Evolutionary conservation across 2,329 filamentous ascomycete genomes (phyloP).

Genomic region (Phoma herbarum): DNA sequence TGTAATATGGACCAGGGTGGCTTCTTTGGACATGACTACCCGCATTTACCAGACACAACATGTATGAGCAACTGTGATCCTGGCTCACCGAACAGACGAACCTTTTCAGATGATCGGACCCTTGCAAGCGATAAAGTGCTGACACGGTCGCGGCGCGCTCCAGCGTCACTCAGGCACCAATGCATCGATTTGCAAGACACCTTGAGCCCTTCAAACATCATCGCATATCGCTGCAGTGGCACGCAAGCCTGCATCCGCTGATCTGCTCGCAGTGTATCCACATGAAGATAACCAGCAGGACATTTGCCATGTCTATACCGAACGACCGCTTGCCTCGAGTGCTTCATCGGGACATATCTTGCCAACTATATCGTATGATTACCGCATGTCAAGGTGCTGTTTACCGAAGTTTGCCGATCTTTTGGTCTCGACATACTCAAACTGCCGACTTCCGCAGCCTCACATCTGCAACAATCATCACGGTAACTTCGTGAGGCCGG

Average conservation of each 20-base stretch:
- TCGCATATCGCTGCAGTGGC: neutral
- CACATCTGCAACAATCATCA: neutral
- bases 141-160: slow-evolving; percentile 5
- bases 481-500: neutral
- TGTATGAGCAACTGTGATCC: slow-evolving; percentile 13
- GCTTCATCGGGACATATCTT: neutral
- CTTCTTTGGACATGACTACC: slow-evolving; percentile 6
- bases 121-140: slow-evolving; percentile 14
- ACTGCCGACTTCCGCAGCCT: neutral
- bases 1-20: slow-evolving; percentile 12
- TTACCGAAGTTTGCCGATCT: neutral
- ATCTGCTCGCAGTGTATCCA: neutral
- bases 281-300: neutral
- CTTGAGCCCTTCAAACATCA: neutral
- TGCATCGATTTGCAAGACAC: neutral
- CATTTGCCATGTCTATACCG: neutral
- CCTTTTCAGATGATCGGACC: slow-evolving; percentile 3
- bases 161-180: slow-evolving; percentile 1
- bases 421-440: neutral
- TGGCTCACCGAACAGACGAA: neutral
- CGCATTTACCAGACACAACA: slow-evolving; percentile 11
- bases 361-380: neutral
- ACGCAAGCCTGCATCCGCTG: neutral
- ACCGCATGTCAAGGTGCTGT: neutral
- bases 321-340: neutral